Conservation (phyloP, 805 yeast genomes). For the Spathaspora girioi region DNA sequence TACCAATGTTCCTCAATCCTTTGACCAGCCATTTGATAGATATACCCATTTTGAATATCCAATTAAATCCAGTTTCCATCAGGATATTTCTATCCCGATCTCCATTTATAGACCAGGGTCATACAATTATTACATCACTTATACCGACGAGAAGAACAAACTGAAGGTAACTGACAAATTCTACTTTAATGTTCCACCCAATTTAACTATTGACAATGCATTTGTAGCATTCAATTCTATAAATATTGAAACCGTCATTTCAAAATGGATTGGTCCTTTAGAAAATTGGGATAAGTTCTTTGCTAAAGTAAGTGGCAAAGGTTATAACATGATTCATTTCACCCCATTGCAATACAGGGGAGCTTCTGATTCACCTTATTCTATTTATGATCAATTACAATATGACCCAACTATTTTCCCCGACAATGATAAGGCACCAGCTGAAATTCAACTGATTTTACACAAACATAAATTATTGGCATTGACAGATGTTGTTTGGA, state of each 20-base stretch:
- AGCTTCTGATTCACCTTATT: conserved; percentile 87
- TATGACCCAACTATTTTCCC: conserved; percentile 70
- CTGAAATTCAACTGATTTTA: conserved; percentile 49
- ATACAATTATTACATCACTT: conserved; percentile 68
- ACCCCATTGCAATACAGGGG: conserved; percentile 93
- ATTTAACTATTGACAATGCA: conserved; percentile 51
- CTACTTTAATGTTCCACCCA: conserved; percentile 80
- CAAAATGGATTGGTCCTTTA: conserved; percentile 84
- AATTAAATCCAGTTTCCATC: conserved; percentile 56
- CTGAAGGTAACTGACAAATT: conserved; percentile 49
- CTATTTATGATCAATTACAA: conserved; percentile 78
- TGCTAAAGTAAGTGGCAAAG: conserved; percentile 59
- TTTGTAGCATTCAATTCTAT: conserved; percentile 73
- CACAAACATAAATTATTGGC: conserved; percentile 61
- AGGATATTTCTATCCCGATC: conserved; percentile 59
- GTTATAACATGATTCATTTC: conserved; percentile 94
- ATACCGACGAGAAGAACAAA: conserved; percentile 30
- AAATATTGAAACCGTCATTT: conserved; percentile 78
- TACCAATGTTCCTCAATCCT: conserved; percentile 64
- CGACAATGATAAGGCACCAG: conserved; percentile 48
- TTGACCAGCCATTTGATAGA: conserved; percentile 49
- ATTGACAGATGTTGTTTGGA: conserved; percentile 88
- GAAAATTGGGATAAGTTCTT: conserved; percentile 68
- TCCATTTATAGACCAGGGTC: conserved; percentile 73
- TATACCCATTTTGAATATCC: conserved; percentile 48